Conservation (phyloP, 352 stramenopile genomes). For the Globisporangium apiculatum region DNA sequence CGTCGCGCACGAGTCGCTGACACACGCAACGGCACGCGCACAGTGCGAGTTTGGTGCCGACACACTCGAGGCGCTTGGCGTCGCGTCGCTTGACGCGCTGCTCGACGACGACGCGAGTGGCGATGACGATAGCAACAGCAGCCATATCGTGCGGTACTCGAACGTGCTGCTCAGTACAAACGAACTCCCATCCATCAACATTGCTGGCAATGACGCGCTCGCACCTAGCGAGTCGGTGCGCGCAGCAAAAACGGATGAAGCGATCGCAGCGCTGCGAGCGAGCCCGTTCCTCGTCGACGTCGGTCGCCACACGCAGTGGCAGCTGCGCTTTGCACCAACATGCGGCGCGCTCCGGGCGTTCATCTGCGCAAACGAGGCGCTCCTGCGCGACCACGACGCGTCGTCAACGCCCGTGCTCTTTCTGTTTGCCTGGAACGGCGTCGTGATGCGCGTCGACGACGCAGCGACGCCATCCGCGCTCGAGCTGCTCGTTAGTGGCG, state of each 20-base stretch:
- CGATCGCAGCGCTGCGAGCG: conserved; percentile 31
- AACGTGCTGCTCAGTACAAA: conserved; percentile 18
- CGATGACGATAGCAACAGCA: conserved; percentile 1
- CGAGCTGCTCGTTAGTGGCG: conserved; percentile 15
- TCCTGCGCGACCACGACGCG: conserved; percentile 67
- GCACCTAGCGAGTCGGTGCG: conserved; percentile 40
- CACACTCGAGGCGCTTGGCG: conserved; percentile 2
- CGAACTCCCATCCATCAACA: conserved; percentile 2
- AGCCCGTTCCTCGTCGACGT: conserved; percentile 66
- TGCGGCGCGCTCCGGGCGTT: conserved; percentile 60
- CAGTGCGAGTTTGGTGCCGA: conserved; percentile 11
- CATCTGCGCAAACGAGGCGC: conserved; percentile 79
- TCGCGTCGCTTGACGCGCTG: conserved; percentile 1
- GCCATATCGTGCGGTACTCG: conserved; percentile 25
- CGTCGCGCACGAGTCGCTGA: conserved; percentile 4
- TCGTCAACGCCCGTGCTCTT: conserved; percentile 31
- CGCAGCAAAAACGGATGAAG: conserved; percentile 33
- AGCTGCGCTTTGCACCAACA: conserved; percentile 44
- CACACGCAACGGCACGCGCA: conserved; percentile 3
- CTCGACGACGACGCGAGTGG: conserved; percentile 8
- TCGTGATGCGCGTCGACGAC: conserved; percentile 52
- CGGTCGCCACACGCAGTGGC: conserved; percentile 43
- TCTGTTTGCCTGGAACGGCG: conserved; percentile 58
- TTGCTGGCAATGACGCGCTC: not conserved
- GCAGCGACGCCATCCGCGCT: conserved; percentile 45